Evolutionary conservation across 2,329 filamentous ascomycete genomes (phyloP), one percentile per base, ranked within the genome.

Genomic region (Ophiostoma australiae): DNA sequence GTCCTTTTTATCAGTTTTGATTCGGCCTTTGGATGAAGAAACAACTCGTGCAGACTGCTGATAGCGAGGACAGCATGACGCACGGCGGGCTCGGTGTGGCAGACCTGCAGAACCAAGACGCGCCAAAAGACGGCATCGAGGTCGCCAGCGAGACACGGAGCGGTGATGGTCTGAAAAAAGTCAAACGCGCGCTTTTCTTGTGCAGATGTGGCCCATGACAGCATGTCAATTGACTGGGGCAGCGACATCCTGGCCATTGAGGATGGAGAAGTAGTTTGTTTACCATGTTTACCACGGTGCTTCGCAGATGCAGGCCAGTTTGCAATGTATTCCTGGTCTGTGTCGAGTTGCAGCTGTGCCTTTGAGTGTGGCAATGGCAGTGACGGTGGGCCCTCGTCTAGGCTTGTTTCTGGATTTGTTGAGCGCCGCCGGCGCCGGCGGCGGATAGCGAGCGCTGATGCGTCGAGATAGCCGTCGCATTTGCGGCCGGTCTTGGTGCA

Each of bases 401-500:
- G 52, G 52, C 52, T 58, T 27, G 52, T 58, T 4, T 58, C 52
- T 58, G 23, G 52, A 27, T 58, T 23, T 15, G 52, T 58, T 23
- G 52, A 58, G 8, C 52, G 52, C 11, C 52, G 70, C 69, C 73
- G 23, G 52, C 72, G 52, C 44, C 72, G 69, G 5, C 74, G 75
- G 17, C 75, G 75, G 68, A 76, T 72, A 5, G 77, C 76, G 31
- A 79, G 74, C 17, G 74, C 70, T 11, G 68, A 69, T 41, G 76
- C 73, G 72, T 76, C 73, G 11, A 78, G 75, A 71, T 88, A 87
- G 72, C 86, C 86, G 75, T 88, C 86, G 75, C 86, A 88, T 74
- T 81, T 83, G 69, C 86, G 81, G 15, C 86, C 85, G 3, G 85
- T 87, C 71, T 82, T 84, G 44, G 81, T 81, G 75, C 86, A 88